Base-by-base conservation (phyloP, 1,284 basidiomycete species). In the Gymnopus androsaceus region DNA sequence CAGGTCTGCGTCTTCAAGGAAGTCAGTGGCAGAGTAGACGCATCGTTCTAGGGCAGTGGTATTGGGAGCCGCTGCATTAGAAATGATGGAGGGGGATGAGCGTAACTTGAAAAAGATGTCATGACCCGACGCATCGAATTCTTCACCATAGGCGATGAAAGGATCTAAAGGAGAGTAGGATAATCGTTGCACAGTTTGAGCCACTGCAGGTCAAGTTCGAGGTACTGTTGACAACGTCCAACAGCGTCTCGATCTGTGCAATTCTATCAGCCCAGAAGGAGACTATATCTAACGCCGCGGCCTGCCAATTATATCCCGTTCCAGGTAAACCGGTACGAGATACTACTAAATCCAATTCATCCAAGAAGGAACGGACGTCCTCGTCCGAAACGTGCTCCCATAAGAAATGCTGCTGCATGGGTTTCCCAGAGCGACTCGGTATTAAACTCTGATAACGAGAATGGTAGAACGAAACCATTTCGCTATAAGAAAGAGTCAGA, bases 391-490 rank as follows among this genome's bases (percentile, higher is more conserved):
- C 59, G 51, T 62, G 56, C 12, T 36, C 41, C 34, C 61, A 59
- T 15, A 51, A 12, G 5, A 59, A 42, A 41, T 65, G 63, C 8
- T 44, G 27, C 23, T 37, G 19, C 63, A 63, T 65, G 7, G 56
- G 17, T 6, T 47, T 57, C n/a, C 59, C 58, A 6, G 45, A 25
- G 23, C 62, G 60, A 28, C 59, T 56, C 4, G 50, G 12, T 6
- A 27, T 19, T 4, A 65, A 54, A 36, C 62, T 63, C 27, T 47
- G 50, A 27, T 63, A 57, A 14, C 61, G 59, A 14, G 63, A 62
- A 44, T 65, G 57, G 36, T 65, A 63, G 25, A 60, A 65, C 12
- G 60, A 59, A 3, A 65, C 61, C 51, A 65, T 54, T 19, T 50
- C 53, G 23, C 51, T 46, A 44, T 57, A 55, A 25, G 45, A 55